These are phyloP conservation scores for Quercus dentata DNA, from an alignment of 306 rosid genomes.

Conservation along the genomic window DNA sequence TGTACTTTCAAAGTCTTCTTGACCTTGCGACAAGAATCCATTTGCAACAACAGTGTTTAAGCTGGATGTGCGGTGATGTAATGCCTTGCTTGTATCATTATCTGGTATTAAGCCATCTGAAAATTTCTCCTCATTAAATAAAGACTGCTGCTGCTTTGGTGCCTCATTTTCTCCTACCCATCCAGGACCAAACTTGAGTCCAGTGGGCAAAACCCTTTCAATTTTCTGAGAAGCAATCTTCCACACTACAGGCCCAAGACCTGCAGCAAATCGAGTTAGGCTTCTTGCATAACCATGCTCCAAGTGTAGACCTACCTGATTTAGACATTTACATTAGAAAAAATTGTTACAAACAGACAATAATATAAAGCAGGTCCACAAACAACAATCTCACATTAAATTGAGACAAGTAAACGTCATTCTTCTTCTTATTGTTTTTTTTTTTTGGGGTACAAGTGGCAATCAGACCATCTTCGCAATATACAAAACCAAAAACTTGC, in stretches of 20 bases:
- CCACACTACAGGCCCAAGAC: constrained; percentile 87
- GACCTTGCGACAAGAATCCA: constrained; percentile 37
- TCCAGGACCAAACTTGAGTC: constrained; percentile 62
- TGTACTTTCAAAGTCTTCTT: constrained; percentile 40
- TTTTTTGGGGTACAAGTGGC: too few species aligned
- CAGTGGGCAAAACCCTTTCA: constrained; percentile 54
- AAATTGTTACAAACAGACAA: background rate
- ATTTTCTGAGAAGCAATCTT: constrained; percentile 75
- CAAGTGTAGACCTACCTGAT: constrained; percentile 68
- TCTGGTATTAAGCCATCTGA: constrained; percentile 24
- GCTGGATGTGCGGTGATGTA: constrained; percentile 33
- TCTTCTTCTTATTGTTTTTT: too few species aligned
- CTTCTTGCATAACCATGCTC: constrained; percentile 84
- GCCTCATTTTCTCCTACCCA: constrained; percentile 51
- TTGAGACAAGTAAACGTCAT: background rate
- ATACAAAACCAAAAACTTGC: background rate
- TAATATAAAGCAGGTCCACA: background rate
- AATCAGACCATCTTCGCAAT: background rate
- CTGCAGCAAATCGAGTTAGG: constrained; percentile 74
- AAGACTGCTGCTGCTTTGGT: constrained; percentile 28
- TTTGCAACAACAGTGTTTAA: constrained; percentile 30
- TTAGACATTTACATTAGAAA: constrained; percentile 2
- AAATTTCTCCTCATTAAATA: constrained; percentile 35
- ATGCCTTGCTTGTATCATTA: constrained; percentile 35
- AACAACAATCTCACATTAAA: background rate